Evolutionary conservation across 2,329 filamentous ascomycete species (phyloP), one percentile per base, ranked within the genome.

Genomic region (Fusarium foetens): DNA sequence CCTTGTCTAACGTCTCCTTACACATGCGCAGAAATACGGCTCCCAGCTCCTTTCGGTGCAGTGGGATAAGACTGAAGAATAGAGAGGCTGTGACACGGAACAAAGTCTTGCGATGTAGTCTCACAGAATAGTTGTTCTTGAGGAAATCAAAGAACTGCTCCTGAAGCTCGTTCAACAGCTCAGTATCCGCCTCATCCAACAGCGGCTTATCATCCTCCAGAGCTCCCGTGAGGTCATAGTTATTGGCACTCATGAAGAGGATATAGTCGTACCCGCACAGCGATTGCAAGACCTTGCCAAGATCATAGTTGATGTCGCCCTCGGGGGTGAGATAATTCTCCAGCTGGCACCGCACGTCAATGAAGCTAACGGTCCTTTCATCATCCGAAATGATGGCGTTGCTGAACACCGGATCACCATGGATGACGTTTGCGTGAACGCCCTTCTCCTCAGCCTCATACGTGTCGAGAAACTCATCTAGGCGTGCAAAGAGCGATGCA

Each of bases 401-500:
- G 23, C 53, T 57, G 0, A 57, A 57, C 10, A 57, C 53, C 0
- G 53, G 53, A 57, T 57, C 53, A 3, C 53, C 53, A 1, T 57
- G 53, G 53, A 57, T 57, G 17, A 57, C 53, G 3, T 57, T 46
- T 2, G 53, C 53, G 39, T 35, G 53, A 0, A 57, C 39, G 2
- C 53, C 53, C 23, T 57, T 57, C 19, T 57, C 53, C 19, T 57
- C 53, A n/a, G 53, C 53, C 14, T 57, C 53, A 6, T 57, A 57
- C 0, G 53, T 57, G 4, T 57, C 53, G 5, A 57, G 53, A 7
- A 57, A 57, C 19, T 57, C 53, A 7, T 57, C 41, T 0, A 57
- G 53, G 3, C 53, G 53, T 10, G 53, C 53, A 31, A 57, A 57
- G 1, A 57, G 23, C 3, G 53, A 57, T 3, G 39, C 53, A 14